These are phyloP conservation scores for Trypethelium eluteriae DNA, from an alignment of 495 filamentous ascomycete species.

Conservation along the genomic window DNA sequence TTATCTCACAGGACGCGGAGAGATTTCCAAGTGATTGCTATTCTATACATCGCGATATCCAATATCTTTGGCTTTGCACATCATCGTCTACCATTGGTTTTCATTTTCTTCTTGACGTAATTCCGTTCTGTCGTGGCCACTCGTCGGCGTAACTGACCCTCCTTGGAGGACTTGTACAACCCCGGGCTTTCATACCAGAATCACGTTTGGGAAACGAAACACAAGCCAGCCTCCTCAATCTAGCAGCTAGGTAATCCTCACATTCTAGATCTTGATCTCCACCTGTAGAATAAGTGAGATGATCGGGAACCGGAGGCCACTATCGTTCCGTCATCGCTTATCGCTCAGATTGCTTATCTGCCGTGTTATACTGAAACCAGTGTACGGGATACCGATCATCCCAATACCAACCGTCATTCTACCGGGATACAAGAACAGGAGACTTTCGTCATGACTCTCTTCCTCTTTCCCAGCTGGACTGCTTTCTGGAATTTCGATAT, in stretches of 20 bases:
- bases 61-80: not conserved
- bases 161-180: not conserved
- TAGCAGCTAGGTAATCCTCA: not conserved
- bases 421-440: conserved; percentile 9
- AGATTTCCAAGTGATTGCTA: not conserved
- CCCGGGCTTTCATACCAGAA: too few relatives aligned
- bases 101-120: not conserved
- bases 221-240: not conserved
- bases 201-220: too few relatives aligned
- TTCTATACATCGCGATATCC: not conserved
- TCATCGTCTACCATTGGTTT: not conserved
- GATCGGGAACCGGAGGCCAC: not conserved
- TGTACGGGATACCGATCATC: too few relatives aligned
- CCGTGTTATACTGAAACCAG: not conserved
- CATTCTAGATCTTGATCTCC: not conserved
- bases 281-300: not conserved
- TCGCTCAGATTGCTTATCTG: conserved; percentile 6
- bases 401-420: not conserved
- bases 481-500: too few relatives aligned
- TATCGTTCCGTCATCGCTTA: not conserved
- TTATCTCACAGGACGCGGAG: not conserved
- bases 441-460: not conserved
- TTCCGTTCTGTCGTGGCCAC: not conserved
- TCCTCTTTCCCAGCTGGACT: not conserved
- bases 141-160: not conserved